phyloP scores from a whole-genome alignment of 768 basidiomycete genomes.

The Termitomyces sp. region DNA sequence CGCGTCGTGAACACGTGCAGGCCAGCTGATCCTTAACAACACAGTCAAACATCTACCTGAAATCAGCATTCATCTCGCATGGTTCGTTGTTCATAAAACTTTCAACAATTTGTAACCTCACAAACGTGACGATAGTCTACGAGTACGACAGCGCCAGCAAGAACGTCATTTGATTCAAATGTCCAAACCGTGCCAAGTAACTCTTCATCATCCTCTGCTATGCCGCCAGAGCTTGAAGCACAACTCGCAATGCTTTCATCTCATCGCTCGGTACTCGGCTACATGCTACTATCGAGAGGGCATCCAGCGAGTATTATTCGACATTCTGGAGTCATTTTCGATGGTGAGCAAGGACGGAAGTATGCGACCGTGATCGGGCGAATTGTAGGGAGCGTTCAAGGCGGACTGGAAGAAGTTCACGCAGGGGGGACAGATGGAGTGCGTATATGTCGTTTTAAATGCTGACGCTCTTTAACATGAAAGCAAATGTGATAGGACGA shows the following conservation, averaged over 20 bases:
- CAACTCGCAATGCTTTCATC: conserved; percentile 72
- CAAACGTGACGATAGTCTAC: neutral
- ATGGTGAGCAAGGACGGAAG: conserved; percentile 74
- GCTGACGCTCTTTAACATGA: neutral
- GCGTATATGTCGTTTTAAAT: neutral
- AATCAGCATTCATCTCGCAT: neutral
- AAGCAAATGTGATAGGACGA: conserved; percentile 54
- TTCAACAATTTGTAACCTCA: neutral
- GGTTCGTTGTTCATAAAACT: neutral
- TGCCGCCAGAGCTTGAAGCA: conserved; percentile 77
- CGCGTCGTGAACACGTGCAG: neutral
- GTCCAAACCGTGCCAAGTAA: conserved; percentile 8
- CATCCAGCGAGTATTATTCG: conserved; percentile 75
- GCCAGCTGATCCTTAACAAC: neutral
- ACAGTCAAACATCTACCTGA: neutral
- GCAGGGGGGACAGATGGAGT: conserved; percentile 27
- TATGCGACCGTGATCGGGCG: conserved; percentile 68
- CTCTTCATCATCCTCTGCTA: conserved; percentile 21
- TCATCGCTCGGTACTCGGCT: conserved; percentile 83
- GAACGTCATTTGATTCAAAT: conserved; percentile 23
- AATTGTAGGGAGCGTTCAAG: conserved; percentile 75
- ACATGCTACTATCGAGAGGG: conserved; percentile 74
- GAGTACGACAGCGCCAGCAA: conserved; percentile 12
- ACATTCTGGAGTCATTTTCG: conserved; percentile 80
- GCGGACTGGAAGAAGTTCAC: conserved; percentile 75